Percentiles rank a stretch among this genome's conserved stretches.
phyloP scores from a whole-genome alignment of 345 rosid genomes.

The Lenwebbia sp. region DNA sequence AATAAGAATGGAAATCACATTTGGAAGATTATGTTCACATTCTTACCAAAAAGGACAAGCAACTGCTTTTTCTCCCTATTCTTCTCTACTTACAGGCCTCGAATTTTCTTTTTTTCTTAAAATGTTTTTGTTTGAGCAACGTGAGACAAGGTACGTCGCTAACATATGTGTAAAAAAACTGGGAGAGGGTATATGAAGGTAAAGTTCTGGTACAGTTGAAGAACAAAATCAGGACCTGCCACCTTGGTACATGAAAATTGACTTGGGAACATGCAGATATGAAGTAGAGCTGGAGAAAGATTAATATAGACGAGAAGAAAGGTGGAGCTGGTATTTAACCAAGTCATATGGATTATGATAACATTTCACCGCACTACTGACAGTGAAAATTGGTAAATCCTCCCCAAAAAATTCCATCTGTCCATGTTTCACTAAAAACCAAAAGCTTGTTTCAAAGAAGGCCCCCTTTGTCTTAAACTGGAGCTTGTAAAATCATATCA shows the following conservation, averaged over 20 bases:
- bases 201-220: neutral
- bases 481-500: neutral
- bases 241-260: neutral
- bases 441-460: neutral
- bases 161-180: too few species aligned
- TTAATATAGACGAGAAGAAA: neutral
- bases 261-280: neutral
- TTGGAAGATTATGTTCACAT: too few species aligned
- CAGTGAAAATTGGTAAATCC: neutral
- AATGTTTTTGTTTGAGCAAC: too few species aligned
- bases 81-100: too few species aligned
- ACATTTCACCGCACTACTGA: neutral
- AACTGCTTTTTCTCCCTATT: too few species aligned
- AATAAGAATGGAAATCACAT: neutral
- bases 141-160: too few species aligned
- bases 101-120: too few species aligned
- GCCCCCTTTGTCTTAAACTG: neutral
- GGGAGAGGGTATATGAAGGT: neutral
- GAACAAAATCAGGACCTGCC: neutral
- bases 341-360: neutral
- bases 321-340: neutral
- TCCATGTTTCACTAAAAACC: neutral
- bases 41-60: too few species aligned
- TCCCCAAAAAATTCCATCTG: neutral
- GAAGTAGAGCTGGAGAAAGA: neutral